phyloP scores from a whole-genome alignment of 2,329 filamentous ascomycete species.

The Hypoxylon sp. region DNA sequence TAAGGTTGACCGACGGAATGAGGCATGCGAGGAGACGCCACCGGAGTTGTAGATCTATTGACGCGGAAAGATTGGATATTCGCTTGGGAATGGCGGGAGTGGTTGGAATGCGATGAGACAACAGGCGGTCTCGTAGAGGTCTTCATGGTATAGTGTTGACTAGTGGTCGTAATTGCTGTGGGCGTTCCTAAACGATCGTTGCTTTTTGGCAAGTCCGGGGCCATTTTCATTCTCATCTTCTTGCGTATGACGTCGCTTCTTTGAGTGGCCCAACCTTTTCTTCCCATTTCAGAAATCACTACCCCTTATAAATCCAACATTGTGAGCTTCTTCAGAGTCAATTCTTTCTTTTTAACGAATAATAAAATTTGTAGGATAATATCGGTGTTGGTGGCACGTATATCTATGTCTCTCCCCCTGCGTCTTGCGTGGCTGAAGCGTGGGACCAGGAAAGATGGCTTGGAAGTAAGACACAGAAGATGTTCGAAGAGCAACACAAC shows the following conservation, averaged over 20 bases:
- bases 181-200: constrained; percentile 47
- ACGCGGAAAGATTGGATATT: constrained; percentile 58
- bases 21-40: constrained; percentile 66
- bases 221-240: constrained; percentile 47
- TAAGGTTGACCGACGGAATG: constrained; percentile 69
- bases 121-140: constrained; percentile 52
- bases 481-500: constrained; percentile 31
- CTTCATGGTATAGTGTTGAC: constrained; percentile 56
- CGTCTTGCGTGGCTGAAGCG: constrained; percentile 39
- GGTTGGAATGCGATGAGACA: constrained; percentile 50
- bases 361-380: constrained; percentile 24
- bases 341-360: constrained; percentile 4
- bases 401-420: constrained; percentile 32
- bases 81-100: constrained; percentile 57
- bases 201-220: constrained; percentile 50
- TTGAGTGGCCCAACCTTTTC: constrained; percentile 38
- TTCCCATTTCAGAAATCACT: constrained; percentile 40
- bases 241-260: constrained; percentile 50
- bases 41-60: constrained; percentile 65
- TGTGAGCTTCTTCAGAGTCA: constrained; percentile 23
- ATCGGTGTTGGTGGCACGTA: constrained; percentile 21
- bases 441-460: constrained; percentile 24
- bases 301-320: constrained; percentile 45
- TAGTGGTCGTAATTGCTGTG: constrained; percentile 18
- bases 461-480: constrained; percentile 35